A percentile compares a stretch with the other conserved stretches of the same genome.
Evolutionary conservation across 441 rosid species (phyloP).

Genomic region (Arabidopsis lyrata): DNA sequence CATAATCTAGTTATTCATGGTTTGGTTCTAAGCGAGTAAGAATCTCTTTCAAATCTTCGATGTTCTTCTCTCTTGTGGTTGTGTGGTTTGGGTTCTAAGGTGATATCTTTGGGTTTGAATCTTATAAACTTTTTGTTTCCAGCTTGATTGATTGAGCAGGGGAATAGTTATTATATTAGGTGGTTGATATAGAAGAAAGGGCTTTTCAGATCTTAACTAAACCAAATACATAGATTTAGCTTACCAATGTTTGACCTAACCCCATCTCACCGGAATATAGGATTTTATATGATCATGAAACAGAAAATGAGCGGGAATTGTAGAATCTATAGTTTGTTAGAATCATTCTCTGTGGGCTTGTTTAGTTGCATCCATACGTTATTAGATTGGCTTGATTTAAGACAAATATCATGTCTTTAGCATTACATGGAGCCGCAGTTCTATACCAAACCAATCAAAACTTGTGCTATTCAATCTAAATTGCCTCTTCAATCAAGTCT

Average conservation of each 20-base stretch:
- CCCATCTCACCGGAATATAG: neutral
- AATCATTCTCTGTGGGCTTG: neutral
- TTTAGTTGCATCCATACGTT: too few relatives aligned
- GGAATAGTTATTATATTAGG: neutral
- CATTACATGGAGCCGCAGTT: too few relatives aligned
- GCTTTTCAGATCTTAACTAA: neutral
- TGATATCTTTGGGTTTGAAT: neutral
- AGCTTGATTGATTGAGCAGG: conserved; percentile 7
- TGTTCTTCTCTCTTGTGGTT: conserved; percentile 6
- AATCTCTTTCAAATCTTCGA: neutral
- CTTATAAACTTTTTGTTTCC: neutral
- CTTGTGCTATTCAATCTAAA: neutral
- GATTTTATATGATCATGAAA: conserved; percentile 4
- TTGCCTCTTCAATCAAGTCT: neutral
- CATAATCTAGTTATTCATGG: conserved; percentile 12
- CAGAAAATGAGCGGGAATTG: neutral
- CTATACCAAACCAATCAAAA: neutral
- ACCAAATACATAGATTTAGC: too few relatives aligned
- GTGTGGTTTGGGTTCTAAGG: conserved; percentile 12
- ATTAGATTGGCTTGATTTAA: too few relatives aligned
- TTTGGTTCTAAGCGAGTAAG: neutral
- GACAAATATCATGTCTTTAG: too few relatives aligned
- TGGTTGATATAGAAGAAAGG: conserved; percentile 15
- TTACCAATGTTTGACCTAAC: too few relatives aligned
- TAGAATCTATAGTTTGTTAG: neutral